These are phyloP conservation scores for Podila horticola DNA, from an alignment of 192 early-diverging fungal genomes.

Conservation along the genomic window DNA sequence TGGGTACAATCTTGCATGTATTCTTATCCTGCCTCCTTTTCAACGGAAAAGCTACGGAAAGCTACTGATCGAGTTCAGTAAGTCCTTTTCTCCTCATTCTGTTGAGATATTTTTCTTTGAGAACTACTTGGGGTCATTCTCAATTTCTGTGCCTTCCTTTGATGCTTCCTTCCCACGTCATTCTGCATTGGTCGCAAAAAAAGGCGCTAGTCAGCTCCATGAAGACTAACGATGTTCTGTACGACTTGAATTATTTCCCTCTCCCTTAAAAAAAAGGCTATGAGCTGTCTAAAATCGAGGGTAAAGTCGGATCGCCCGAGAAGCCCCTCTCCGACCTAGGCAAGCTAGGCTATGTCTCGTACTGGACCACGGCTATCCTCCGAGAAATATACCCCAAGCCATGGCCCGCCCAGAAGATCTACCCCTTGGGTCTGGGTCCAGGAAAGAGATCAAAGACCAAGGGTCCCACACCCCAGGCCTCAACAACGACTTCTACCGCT, in stretches of 20 bases:
- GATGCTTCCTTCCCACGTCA: neutral
- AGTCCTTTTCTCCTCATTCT: conserved; percentile 24
- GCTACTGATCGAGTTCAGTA: conserved; percentile 92
- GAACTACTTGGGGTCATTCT: neutral
- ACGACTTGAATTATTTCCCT: neutral
- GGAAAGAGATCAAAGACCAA: conserved; percentile 2
- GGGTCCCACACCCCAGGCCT: neutral
- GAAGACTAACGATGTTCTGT: neutral
- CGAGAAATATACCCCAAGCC: conserved; percentile 52
- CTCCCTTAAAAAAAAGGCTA: conserved; percentile 66
- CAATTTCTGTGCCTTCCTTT: neutral
- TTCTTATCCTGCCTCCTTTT: conserved; percentile 87
- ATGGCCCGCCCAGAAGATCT: conserved; percentile 25
- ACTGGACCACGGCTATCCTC: conserved; percentile 83
- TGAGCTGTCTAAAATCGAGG: conserved; percentile 76
- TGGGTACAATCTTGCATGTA: conserved; percentile 91
- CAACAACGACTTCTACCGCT: neutral
- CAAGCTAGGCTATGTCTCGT: conserved; percentile 79
- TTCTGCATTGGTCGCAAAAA: neutral
- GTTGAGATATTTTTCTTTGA: neutral
- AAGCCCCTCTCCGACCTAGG: conserved; percentile 90
- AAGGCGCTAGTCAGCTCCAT: neutral
- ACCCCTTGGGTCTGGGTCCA: neutral
- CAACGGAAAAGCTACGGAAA: conserved; percentile 89
- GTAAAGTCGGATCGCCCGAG: conserved; percentile 85